These are phyloP conservation scores for Allantophomopsis cytisporea DNA, from an alignment of 2,329 filamentous ascomycete species.

Conservation along the genomic window DNA sequence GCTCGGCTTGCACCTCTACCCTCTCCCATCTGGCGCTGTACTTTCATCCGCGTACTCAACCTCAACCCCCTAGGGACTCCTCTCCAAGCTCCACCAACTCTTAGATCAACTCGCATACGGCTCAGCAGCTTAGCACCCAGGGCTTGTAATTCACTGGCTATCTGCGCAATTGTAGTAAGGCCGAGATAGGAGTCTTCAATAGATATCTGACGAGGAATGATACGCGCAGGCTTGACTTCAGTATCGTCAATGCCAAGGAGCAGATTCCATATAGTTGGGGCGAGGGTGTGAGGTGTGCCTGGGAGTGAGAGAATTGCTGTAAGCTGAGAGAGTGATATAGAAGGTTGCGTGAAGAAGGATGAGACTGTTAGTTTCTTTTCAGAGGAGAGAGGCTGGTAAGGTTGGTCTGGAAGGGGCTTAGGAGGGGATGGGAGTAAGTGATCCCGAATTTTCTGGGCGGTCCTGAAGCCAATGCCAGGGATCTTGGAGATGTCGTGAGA, in stretches of 20 bases:
- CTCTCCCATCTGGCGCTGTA: too few relatives aligned
- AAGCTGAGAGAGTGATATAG: slow-evolving; percentile 49
- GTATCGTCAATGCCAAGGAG: slow-evolving; percentile 69
- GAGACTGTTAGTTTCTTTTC: slow-evolving; percentile 38
- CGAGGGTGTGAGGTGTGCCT: slow-evolving; percentile 59
- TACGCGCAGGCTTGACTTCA: slow-evolving; percentile 58
- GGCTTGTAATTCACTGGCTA: slow-evolving; percentile 53
- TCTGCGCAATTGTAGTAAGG: slow-evolving; percentile 48
- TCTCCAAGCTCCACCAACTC: too few relatives aligned
- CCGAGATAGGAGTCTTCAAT: slow-evolving; percentile 85
- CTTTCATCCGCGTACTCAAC: too few relatives aligned
- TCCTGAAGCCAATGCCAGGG: slow-evolving; percentile 75
- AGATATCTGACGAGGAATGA: slow-evolving; percentile 75
- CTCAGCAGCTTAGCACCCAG: slow-evolving; percentile 59
- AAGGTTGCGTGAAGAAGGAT: slow-evolving; percentile 47
- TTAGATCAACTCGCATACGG: slow-evolving; percentile 66
- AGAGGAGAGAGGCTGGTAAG: slow-evolving; percentile 19
- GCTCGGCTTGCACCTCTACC: too few relatives aligned
- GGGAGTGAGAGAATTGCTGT: slow-evolving; percentile 57
- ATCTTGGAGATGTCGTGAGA: slow-evolving; percentile 63
- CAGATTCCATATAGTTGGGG: slow-evolving; percentile 60
- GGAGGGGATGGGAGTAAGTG: slow-evolving; percentile 32
- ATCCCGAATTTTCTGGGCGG: slow-evolving; percentile 52
- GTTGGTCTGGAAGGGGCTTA: not conserved
- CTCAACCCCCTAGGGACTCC: too few relatives aligned